Conservation (phyloP, 805 yeast species). For the Metschnikowia lochheadii region DNA sequence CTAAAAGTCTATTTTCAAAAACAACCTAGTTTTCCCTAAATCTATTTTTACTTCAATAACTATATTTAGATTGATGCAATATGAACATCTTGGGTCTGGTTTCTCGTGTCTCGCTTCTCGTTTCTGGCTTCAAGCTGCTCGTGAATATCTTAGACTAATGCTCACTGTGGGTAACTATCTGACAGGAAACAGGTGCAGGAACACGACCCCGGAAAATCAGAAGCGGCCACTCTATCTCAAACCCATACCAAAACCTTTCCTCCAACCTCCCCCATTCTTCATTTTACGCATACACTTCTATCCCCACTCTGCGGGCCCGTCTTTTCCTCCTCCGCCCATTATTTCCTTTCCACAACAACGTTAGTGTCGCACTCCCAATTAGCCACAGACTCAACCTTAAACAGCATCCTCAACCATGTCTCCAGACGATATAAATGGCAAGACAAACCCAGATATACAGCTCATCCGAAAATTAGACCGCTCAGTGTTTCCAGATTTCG, state of each 20-base stretch:
- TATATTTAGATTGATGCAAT: too few species aligned
- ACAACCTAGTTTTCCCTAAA: too few species aligned
- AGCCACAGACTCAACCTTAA: not conserved
- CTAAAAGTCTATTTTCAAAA: too few species aligned
- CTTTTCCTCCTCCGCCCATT: not conserved
- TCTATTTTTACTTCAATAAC: too few species aligned
- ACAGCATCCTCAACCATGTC: not conserved
- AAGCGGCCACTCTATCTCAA: not conserved
- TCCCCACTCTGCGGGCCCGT: too few species aligned
- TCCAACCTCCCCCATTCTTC: not conserved
- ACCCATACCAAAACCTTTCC: not conserved
- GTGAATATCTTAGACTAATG: not conserved
- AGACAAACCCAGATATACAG: slow-evolving; percentile 1
- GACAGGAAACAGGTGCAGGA: not conserved
- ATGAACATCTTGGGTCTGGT: not conserved
- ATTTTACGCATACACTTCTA: not conserved
- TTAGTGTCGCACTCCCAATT: not conserved
- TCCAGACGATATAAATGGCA: not conserved
- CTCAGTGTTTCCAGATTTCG: slow-evolving; percentile 20
- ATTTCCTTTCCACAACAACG: not conserved
- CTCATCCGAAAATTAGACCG: slow-evolving; percentile 3
- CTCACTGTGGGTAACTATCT: not conserved
- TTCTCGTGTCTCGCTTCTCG: not conserved
- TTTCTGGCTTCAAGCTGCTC: too few species aligned
- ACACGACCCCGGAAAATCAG: slow-evolving; percentile 3